Evolutionary conservation across 2,329 filamentous ascomycete species (phyloP), one percentile per base, ranked within the genome.

Genomic region (Diplodia seriata): DNA sequence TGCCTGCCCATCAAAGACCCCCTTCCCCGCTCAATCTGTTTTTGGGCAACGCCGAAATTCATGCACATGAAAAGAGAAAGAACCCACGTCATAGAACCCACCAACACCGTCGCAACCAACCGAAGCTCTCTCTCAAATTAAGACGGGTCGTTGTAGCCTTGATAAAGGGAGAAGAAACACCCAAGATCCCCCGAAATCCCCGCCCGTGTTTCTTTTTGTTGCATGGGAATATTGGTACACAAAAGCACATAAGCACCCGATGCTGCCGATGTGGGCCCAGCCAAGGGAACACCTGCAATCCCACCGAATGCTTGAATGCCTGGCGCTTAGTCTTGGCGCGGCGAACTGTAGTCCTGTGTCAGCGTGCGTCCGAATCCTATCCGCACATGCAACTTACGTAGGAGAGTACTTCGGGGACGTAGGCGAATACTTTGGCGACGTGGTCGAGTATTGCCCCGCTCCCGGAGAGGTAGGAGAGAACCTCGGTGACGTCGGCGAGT

Each of bases 391-490:
- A 73, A 79, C 80, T 81, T 79, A 83, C 80, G 80, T 82, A 29
- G 81, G 81, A 69, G 80, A 82, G 72, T 81, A 83, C 23, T 72
- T 72, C 11, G 77, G 77, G 14, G 74, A 75, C 20, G 76, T 78
- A 33, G 85, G 85, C 68, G 84, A 86, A 71, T 76, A 81, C 68
- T 79, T 79, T 43, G 79, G 78, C 63, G 79, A 79, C 11, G 77
- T 78, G 29, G 77, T 72, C 18, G 74, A 77, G 68, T 79, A 79
- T 20, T 73, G 75, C 64, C 73, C 78, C 67, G 74, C 73, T 31
- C 72, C 77, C 50, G 79, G 77, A 59, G 76, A 77, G 8, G 74
- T 76, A 5, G 76, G 76, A 57, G 74, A 76, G 70, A 75, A 79
- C 36, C 66, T 56, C 55, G 78, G 78, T 26, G 76, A 79, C 1